Percentiles rank a stretch among this genome's conserved stretches.
Conservation (phyloP, 2,329 filamentous ascomycete genomes). For the Calonectria ilicicola region DNA sequence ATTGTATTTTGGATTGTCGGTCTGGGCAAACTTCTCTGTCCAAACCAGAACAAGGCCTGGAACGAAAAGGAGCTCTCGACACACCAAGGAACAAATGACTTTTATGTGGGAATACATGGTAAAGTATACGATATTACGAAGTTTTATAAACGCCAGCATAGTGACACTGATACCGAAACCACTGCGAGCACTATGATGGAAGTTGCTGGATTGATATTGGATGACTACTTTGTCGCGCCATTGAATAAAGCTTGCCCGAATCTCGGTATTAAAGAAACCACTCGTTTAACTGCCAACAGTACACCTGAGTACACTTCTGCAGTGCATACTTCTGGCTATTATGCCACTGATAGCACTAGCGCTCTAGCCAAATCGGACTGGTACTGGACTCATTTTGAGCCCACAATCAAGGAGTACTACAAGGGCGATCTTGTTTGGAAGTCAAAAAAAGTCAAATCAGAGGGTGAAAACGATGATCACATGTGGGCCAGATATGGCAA, state of each 20-base stretch:
- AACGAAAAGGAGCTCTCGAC: conserved; percentile 73
- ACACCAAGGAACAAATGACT: conserved; percentile 80
- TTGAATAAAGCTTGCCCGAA: conserved; percentile 81
- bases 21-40: conserved; percentile 88
- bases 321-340: conserved; percentile 78
- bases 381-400: conserved; percentile 82
- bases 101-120: conserved; percentile 88
- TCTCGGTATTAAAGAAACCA: conserved; percentile 71
- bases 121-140: conserved; percentile 92
- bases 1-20: conserved; percentile 93
- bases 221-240: conserved; percentile 85
- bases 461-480: conserved; percentile 76
- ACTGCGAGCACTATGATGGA: conserved; percentile 75
- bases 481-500: conserved; percentile 85
- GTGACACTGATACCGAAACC: conserved; percentile 74
- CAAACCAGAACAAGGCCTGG: conserved; percentile 93
- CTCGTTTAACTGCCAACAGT: conserved; percentile 72
- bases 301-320: conserved; percentile 68
- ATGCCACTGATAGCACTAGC: conserved; percentile 66
- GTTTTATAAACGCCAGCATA: conserved; percentile 88
- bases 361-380: conserved; percentile 74
- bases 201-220: conserved; percentile 82
- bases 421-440: conserved; percentile 87
- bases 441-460: conserved; percentile 65
- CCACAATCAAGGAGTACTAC: conserved; percentile 85